Evolutionary conservation across 139 green algal species (phyloP), one percentile per base, ranked within the genome.

Genomic region (Chlamydomonas sphaeroides): DNA sequence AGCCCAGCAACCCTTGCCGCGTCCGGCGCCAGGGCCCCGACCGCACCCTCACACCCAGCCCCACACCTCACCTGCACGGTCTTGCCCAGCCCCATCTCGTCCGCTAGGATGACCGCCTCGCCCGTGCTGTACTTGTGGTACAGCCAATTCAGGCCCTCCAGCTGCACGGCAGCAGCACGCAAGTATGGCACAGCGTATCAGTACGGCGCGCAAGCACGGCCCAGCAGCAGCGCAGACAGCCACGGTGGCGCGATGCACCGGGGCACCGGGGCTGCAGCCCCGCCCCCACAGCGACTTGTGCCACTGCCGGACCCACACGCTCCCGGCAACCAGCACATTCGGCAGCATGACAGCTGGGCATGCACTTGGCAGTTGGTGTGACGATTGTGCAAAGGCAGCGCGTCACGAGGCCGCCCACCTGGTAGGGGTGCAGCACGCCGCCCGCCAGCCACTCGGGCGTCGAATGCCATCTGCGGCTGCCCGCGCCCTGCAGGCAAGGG

Each of bases 141-240:
- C 41, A 95, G 87, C 92, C 93, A 96, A 89, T 95, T 95, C 30
- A 96, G 89, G 18, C 92, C 93, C 85, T 95, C 93, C 65, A 96
- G 92, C 88, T 53, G 45, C 10, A 53, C 11, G 45, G 45, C 11
- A n/a, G n/a, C n/a, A n/a, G n/a, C n/a, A n/a, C n/a, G n/a, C n/a
- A n/a, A n/a, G n/a, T n/a, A n/a, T n/a, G n/a, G n/a, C n/a, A n/a
- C n/a, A n/a, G n/a, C n/a, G n/a, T n/a, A n/a, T n/a, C n/a, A n/a
- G n/a, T n/a, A n/a, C n/a, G n/a, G n/a, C n/a, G n/a, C n/a, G n/a
- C n/a, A n/a, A n/a, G n/a, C n/a, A n/a, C n/a, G n/a, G n/a, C n/a
- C n/a, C n/a, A n/a, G n/a, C n/a, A n/a, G n/a, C n/a, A n/a, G n/a
- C n/a, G n/a, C n/a, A n/a, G n/a, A n/a, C n/a, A n/a, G n/a, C n/a